A percentile compares a stretch with the other conserved stretches of the same genome.
phyloP scores from a whole-genome alignment of 345 rosid species.

The Diplotaxis tenuifolia region DNA sequence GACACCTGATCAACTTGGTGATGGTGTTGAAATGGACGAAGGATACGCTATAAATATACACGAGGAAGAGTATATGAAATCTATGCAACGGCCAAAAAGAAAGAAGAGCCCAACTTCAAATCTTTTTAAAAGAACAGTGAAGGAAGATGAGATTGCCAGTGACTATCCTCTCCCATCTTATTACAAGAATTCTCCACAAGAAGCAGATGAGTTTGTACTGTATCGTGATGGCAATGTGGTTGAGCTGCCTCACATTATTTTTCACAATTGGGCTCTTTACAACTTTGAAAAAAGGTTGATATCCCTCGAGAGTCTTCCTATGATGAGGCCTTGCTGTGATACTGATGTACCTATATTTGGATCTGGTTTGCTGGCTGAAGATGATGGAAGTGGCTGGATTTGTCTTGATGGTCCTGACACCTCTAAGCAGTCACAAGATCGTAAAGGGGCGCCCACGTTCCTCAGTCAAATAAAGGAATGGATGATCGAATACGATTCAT shows the following conservation, averaged over 20 bases:
- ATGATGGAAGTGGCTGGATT: constrained; percentile 57
- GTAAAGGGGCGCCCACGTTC: constrained; percentile 51
- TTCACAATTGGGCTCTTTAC: constrained; percentile 40
- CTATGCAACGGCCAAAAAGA: constrained; percentile 49
- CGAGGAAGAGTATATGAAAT: constrained; percentile 65
- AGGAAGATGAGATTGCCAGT: background rate
- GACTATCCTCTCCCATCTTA: constrained; percentile 52
- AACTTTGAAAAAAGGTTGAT: constrained; percentile 56
- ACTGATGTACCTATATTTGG: constrained; percentile 77
- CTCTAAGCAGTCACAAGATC: constrained; percentile 37
- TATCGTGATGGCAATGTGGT: constrained; percentile 41
- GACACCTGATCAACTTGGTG: constrained; percentile 25
- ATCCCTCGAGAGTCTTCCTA: constrained; percentile 83
- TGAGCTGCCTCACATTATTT: constrained; percentile 62
- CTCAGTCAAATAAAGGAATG: constrained; percentile 81
- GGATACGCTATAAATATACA: constrained; percentile 61
- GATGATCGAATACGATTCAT: constrained; percentile 76
- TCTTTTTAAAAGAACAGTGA: background rate
- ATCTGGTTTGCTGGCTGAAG: constrained; percentile 64
- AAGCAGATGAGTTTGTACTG: constrained; percentile 63
- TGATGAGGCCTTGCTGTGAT: constrained; percentile 58
- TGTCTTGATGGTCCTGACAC: constrained; percentile 41
- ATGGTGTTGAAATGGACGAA: constrained; percentile 52
- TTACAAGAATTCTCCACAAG: constrained; percentile 50
- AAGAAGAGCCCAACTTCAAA: constrained; percentile 28